Conservation (phyloP, 73 alveolate genomes). For the Diophrys appendiculata region DNA sequence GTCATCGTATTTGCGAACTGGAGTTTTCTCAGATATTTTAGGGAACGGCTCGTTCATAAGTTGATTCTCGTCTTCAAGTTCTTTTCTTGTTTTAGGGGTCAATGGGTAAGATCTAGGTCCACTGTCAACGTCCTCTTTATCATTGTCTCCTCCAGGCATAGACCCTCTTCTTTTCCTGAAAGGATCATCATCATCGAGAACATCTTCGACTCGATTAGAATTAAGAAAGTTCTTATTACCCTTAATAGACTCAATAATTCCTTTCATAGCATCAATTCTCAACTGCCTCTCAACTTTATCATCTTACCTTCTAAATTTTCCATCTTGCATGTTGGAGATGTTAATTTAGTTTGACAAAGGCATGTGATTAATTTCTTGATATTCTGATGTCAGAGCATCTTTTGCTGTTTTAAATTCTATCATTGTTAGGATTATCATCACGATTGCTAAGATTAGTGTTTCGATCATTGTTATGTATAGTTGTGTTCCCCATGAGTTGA, state of each 20-base stretch:
- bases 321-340: neutral
- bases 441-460: constrained; percentile 5
- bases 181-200: constrained; percentile 15
- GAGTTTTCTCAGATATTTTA: too few species aligned
- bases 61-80: too few species aligned
- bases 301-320: neutral
- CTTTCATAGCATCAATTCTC: constrained; percentile 53
- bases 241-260: constrained; percentile 32
- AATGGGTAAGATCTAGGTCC: neutral
- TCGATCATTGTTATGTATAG: constrained; percentile 18
- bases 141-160: neutral
- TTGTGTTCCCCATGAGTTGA: constrained; percentile 26
- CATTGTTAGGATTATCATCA: constrained; percentile 5
- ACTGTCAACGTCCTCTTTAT: neutral
- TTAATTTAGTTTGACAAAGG: neutral
- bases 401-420: constrained; percentile 10
- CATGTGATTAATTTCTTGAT: neutral
- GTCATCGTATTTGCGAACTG: too few species aligned
- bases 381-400: neutral
- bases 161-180: neutral
- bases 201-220: constrained; percentile 35
- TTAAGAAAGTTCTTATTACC: constrained; percentile 39
- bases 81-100: neutral
- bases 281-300: constrained; percentile 26
- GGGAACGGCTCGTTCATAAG: too few species aligned